These are phyloP conservation scores for Exidia glandulosa DNA, from an alignment of 768 basidiomycete species.

Conservation along the genomic window DNA sequence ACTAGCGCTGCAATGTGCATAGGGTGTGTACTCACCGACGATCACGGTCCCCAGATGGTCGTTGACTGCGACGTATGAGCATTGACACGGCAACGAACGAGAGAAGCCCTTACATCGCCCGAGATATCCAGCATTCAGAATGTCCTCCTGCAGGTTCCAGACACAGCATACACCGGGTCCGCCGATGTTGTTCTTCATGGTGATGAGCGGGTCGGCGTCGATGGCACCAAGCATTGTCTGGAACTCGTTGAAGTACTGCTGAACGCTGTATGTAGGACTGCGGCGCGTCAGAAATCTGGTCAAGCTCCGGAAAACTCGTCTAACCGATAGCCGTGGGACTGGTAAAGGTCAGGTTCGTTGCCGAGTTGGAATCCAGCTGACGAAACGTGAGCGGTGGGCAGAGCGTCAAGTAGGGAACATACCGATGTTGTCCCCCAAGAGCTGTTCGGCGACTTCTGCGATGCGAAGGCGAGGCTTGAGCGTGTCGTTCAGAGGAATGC, in stretches of 20 bases:
- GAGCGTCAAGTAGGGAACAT: background rate
- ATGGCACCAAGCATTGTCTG: slow-evolving; percentile 35
- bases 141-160: slow-evolving; percentile 18
- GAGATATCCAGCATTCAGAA: slow-evolving; percentile 22
- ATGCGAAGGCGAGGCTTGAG: slow-evolving; percentile 33
- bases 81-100: background rate
- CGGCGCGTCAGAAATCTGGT: background rate
- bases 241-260: slow-evolving; percentile 44
- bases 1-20: background rate
- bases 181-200: slow-evolving; percentile 38
- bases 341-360: background rate
- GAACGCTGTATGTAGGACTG: slow-evolving; percentile 11
- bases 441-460: slow-evolving; percentile 25
- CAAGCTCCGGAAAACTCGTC: no score
- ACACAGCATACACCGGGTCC: slow-evolving; percentile 46
- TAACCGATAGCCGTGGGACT: background rate
- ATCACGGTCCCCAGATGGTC: background rate
- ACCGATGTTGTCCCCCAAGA: slow-evolving; percentile 15
- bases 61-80: background rate
- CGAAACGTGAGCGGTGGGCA: background rate
- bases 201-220: slow-evolving; percentile 26
- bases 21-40: background rate
- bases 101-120: background rate
- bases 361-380: slow-evolving; percentile 9
- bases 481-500: slow-evolving; percentile 59